Percentiles rank a stretch among this genome's conserved stretches.
Evolutionary conservation across 805 yeast genomes (phyloP).

Genomic region (Brettanomyces naardenensis): DNA sequence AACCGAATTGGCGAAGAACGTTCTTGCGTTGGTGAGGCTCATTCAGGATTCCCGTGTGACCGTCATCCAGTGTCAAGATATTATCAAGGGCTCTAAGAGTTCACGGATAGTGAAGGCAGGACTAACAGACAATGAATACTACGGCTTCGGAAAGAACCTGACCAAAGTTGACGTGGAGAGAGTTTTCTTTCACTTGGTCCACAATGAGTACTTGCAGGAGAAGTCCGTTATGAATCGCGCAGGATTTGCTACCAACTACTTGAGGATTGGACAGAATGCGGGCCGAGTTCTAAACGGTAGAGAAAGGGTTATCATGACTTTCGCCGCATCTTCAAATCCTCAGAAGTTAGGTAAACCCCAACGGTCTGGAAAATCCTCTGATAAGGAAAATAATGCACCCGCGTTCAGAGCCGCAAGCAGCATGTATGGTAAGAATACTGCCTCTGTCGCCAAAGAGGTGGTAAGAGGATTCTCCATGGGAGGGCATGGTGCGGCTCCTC

Average conservation of each 20-base stretch:
- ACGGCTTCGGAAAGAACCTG: constrained; percentile 62
- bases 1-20: constrained; percentile 51
- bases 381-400: constrained; percentile 15
- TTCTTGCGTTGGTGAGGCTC: constrained; percentile 49
- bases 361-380: constrained; percentile 2
- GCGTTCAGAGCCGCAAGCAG: constrained; percentile 14
- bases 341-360: not conserved
- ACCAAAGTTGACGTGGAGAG: constrained; percentile 72
- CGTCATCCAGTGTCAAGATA: constrained; percentile 71
- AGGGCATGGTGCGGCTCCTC: constrained; percentile 12
- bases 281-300: constrained; percentile 34
- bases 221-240: constrained; percentile 56
- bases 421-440: constrained; percentile 5
- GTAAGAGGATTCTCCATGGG: not conserved
- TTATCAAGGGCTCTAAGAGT: constrained; percentile 63
- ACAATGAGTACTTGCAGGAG: constrained; percentile 60
- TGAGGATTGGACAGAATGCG: constrained; percentile 55
- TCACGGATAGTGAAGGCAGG: constrained; percentile 57
- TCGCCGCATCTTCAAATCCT: constrained; percentile 16
- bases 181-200: constrained; percentile 68
- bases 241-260: constrained; percentile 76
- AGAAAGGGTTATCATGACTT: constrained; percentile 43
- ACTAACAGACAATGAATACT: constrained; percentile 49
- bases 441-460: not conserved
- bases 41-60: constrained; percentile 62